Conservation (phyloP, 1,139 yeast genomes). For the Hyphopichia burtonii region DNA sequence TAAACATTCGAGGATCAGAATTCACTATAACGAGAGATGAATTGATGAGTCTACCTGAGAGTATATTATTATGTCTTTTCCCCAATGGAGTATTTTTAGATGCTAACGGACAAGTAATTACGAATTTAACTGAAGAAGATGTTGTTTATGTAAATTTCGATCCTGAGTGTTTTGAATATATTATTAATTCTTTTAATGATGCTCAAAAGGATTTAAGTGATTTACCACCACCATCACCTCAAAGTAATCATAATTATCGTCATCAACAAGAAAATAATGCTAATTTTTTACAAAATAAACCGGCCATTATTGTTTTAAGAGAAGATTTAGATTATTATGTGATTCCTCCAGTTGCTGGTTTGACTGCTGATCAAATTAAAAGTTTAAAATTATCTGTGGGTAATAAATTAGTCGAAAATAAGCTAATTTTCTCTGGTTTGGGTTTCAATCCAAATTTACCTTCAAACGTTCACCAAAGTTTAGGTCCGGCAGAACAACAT, state of each 20-base stretch:
- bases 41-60: constrained; percentile 87
- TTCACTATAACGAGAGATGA: constrained; percentile 84
- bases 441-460: constrained; percentile 36
- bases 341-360: constrained; percentile 66
- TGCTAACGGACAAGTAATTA: constrained; percentile 68
- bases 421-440: constrained; percentile 73
- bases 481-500: constrained; percentile 95
- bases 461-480: constrained; percentile 35
- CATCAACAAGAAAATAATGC: constrained; percentile 25
- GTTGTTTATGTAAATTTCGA: constrained; percentile 81
- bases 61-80: constrained; percentile 78
- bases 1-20: constrained; percentile 61
- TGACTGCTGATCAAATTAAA: constrained; percentile 53
- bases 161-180: constrained; percentile 81
- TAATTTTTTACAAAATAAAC: constrained; percentile 69
- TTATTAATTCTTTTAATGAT: constrained; percentile 60
- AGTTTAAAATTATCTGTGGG: constrained; percentile 69
- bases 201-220: constrained; percentile 41
- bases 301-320: constrained; percentile 87
- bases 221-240: constrained; percentile 27
- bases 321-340: constrained; percentile 95
- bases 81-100: constrained; percentile 90
- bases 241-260: constrained; percentile 12
- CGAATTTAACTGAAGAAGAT: constrained; percentile 74
- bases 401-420: constrained; percentile 47